phyloP scores from a whole-genome alignment of 2,329 filamentous ascomycete genomes.

The Paraphoma sp. region DNA sequence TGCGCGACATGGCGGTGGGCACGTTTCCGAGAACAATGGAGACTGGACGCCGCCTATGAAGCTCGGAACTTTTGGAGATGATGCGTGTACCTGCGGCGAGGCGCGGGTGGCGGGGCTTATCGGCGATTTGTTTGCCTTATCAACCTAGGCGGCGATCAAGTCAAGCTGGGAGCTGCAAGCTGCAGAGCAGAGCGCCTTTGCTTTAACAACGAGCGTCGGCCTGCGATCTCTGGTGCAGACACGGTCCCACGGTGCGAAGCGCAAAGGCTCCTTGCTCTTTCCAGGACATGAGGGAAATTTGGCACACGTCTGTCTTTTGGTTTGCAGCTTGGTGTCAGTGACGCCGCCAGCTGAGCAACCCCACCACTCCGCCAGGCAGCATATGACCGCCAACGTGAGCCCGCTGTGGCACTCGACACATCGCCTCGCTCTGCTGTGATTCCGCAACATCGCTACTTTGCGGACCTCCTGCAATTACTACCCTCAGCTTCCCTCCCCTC shows the following conservation, averaged over 20 bases:
- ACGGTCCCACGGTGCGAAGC: too few relatives aligned
- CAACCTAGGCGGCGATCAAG: neutral
- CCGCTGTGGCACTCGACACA: neutral
- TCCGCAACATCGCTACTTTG: neutral
- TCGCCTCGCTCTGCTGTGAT: neutral
- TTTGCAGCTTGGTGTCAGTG: neutral
- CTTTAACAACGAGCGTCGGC: neutral
- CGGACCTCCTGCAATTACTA: neutral
- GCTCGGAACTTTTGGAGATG: conserved; percentile 7
- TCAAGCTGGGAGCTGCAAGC: neutral
- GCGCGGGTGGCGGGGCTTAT: conserved; percentile 2
- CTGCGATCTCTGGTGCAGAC: too few relatives aligned
- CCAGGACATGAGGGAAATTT: neutral
- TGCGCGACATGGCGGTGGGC: conserved; percentile 30
- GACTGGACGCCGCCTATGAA: neutral
- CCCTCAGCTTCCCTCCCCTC: too few relatives aligned
- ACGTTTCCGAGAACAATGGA: neutral
- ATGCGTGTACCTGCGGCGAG: neutral
- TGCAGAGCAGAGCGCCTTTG: neutral
- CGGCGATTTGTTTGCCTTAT: neutral
- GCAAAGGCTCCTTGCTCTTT: too few relatives aligned
- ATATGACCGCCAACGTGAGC: conserved; percentile 12
- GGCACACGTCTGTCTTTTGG: neutral
- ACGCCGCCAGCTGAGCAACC: conserved; percentile 7
- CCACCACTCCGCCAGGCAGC: conserved; percentile 8